Evolutionary conservation across 768 basidiomycete species (phyloP).

Genomic region (Hortiboletus campestris): DNA sequence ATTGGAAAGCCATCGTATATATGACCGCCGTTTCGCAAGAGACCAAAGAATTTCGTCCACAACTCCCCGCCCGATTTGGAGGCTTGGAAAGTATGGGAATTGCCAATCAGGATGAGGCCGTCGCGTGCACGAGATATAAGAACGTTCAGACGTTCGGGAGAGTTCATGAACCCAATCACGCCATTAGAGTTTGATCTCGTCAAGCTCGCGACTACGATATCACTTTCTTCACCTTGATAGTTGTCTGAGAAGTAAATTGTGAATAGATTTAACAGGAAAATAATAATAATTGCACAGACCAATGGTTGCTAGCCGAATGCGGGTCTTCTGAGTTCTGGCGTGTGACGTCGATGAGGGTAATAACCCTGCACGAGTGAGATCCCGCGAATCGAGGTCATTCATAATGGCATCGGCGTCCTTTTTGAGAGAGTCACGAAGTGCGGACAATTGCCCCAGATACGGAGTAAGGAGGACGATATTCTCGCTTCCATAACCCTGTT

Average conservation of each 20-base stretch:
- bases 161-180: conserved; percentile 71
- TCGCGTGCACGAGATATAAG: conserved; percentile 67
- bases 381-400: conserved; percentile 59
- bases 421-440: conserved; percentile 46
- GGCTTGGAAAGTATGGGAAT: conserved; percentile 53
- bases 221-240: conserved; percentile 74
- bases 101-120: conserved; percentile 65
- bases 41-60: conserved; percentile 49
- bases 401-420: conserved; percentile 55
- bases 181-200: conserved; percentile 54
- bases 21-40: conserved; percentile 42
- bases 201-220: conserved; percentile 61
- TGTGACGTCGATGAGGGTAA: conserved; percentile 36
- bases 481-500: conserved; percentile 65
- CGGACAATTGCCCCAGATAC: conserved; percentile 61
- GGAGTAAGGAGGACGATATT: conserved; percentile 66
- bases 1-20: conserved; percentile 61
- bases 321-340: conserved; percentile 38
- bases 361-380: conserved; percentile 58
- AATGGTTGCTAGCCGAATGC: conserved; percentile 61
- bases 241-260: conserved; percentile 46
- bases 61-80: conserved; percentile 50
- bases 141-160: conserved; percentile 69
- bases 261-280: neutral
- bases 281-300: conserved; percentile 40